phyloP scores from a whole-genome alignment of 176 grass and related monocot genomes.

The Otatea glauca region DNA sequence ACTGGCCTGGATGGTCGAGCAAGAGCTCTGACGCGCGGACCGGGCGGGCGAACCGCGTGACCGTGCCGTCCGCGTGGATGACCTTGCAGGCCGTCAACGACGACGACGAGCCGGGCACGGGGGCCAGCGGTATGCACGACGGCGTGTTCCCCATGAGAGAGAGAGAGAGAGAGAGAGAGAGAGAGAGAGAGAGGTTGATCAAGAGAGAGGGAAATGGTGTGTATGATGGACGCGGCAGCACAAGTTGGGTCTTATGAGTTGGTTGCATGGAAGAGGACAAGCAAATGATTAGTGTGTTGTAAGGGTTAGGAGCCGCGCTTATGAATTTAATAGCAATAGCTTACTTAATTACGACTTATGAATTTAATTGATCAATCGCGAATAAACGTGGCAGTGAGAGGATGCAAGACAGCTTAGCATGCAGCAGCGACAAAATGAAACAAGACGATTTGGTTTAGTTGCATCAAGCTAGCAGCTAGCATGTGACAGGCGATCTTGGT shows the following conservation, averaged over 20 bases:
- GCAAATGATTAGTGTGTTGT: conserved; percentile 50
- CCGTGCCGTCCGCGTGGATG: conserved; percentile 58
- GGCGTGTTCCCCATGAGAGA: conserved; percentile 61
- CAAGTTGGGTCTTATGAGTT: conserved; percentile 3
- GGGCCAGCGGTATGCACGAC: conserved; percentile 49
- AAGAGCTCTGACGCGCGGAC: conserved; percentile 66
- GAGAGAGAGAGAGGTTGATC: not conserved
- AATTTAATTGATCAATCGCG: not conserved
- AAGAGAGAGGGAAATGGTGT: not conserved
- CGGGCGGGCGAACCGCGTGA: conserved; percentile 49
- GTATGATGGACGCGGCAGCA: conserved; percentile 23
- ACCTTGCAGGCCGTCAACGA: conserved; percentile 50
- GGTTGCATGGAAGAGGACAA: conserved; percentile 63
- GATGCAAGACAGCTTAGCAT: conserved; percentile 14
- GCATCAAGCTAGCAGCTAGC: conserved; percentile 27
- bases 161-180: not conserved
- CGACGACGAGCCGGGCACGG: not conserved
- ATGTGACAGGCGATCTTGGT: conserved; percentile 16
- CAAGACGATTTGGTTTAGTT: not conserved
- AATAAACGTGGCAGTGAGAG: conserved; percentile 37
- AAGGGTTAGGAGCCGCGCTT: conserved; percentile 41
- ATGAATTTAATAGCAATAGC: too few relatives aligned
- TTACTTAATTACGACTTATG: not conserved
- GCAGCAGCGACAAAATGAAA: not conserved
- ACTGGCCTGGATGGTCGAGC: conserved; percentile 70